Conservation (phyloP, 78 protist genomes). For the Guillardia theta region DNA sequence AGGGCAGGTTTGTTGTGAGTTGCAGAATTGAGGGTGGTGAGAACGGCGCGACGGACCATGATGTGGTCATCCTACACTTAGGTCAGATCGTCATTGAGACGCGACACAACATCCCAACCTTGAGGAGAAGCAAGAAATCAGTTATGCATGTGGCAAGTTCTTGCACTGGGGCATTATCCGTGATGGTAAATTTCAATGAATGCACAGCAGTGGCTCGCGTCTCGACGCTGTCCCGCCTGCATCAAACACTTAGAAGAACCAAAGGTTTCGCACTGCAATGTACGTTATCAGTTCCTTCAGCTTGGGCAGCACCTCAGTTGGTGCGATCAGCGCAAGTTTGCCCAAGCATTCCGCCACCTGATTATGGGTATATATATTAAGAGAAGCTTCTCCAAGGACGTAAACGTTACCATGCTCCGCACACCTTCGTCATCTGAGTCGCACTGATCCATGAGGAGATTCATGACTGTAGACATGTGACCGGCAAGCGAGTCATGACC, state of each 20-base stretch:
- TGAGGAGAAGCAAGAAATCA: not conserved
- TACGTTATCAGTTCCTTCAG: slow-evolving; percentile 32
- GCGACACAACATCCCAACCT: too few relatives aligned
- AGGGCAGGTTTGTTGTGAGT: slow-evolving; percentile 9
- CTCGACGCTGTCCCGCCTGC: not conserved
- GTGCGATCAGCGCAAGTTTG: slow-evolving; percentile 72
- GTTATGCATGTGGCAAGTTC: not conserved
- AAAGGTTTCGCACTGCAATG: too few relatives aligned
- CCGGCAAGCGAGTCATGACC: not conserved
- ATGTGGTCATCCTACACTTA: not conserved
- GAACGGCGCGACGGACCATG: not conserved
- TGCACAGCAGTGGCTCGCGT: slow-evolving; percentile 23
- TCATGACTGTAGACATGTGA: slow-evolving; percentile 27
- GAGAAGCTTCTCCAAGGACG: too few relatives aligned
- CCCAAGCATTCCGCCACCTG: slow-evolving; percentile 93
- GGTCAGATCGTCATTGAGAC: too few relatives aligned
- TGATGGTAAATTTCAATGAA: not conserved
- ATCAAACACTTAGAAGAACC: too few relatives aligned
- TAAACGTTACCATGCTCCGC: slow-evolving; percentile 83
- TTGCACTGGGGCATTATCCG: not conserved
- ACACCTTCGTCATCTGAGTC: slow-evolving; percentile 86
- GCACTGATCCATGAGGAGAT: slow-evolving; percentile 71
- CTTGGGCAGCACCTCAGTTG: slow-evolving; percentile 66
- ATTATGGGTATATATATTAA: too few relatives aligned
- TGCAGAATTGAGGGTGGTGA: not conserved